Base-by-base conservation (phyloP, 768 basidiomycete species). In the Pholiota molesta region DNA sequence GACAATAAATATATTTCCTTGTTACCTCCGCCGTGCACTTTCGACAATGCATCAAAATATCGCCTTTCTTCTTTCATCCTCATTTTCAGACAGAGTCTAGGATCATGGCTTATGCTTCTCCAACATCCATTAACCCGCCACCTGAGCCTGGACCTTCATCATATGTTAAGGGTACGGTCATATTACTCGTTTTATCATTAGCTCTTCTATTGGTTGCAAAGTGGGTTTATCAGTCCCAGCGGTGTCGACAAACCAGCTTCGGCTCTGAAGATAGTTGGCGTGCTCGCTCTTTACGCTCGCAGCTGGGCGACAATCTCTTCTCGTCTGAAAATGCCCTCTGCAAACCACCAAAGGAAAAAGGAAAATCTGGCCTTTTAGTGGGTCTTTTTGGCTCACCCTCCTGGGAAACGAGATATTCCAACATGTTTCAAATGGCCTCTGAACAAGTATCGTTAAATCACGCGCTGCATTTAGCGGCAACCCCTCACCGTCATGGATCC, bases 361-460 rank as follows among this genome's bases (percentile, higher is more conserved):
- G 63, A 62, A 78, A 72, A 62, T 68, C 75, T 42, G 81, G 77
- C 13, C 74, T 82, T 64, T 60, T 78, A 31, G 77, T 81, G 17
- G 81, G 81, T 1, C 75, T 81, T 55, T 74, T 81, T 42, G 80
- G 80, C 39, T 81, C 80, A 44, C 81, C 81, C 19, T 65, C 74
- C 8, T 79, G 76, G 74, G 81, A 83, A 72, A 79, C 75, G n/a
- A 70, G 71, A 26, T 66, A 74, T 26, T 74, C 57, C 4, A 57
- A 53, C n/a, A 45, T 52, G 23, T 14, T 57, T 10, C 57, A 44
- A 10, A 52, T 49, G 5, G 42, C 52, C 10, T 56, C 66, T 59
- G 35, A 28, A n/a, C 55, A 39, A 21, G 17, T 56, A 11, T 44
- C 60, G 14, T 61, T 29, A n/a, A 47, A 55, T 42, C 47, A 31